phyloP scores from a whole-genome alignment of 83 land plant species.

The Picea abies region DNA sequence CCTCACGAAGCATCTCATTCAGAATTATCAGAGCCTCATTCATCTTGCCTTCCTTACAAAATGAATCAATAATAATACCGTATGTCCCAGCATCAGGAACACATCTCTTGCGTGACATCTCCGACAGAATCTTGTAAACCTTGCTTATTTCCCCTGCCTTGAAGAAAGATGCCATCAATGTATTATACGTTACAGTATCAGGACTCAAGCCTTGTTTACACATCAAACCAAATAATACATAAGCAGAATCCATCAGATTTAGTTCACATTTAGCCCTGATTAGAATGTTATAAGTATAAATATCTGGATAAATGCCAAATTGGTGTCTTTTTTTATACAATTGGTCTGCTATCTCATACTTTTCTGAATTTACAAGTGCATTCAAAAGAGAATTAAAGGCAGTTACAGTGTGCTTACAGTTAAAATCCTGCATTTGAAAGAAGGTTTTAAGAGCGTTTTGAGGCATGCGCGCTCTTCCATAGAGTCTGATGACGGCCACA shows the following conservation, averaged over 20 bases:
- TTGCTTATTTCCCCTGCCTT: constrained; percentile 20
- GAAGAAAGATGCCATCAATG: constrained; percentile 37
- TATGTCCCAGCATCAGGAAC: constrained; percentile 33
- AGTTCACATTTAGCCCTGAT: constrained; percentile 29
- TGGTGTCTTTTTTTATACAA: constrained; percentile 17
- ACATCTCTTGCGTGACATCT: constrained; percentile 27
- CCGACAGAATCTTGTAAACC: constrained; percentile 42
- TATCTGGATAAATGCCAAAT: constrained; percentile 27
- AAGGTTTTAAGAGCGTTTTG: constrained; percentile 27
- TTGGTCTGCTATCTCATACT: constrained; percentile 20
- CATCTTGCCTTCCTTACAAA: constrained; percentile 37
- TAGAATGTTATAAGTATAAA: constrained; percentile 46
- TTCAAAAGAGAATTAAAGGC: constrained; percentile 45
- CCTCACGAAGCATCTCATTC: constrained; percentile 41
- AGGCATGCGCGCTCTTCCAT: constrained; percentile 40
- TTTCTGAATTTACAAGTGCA: constrained; percentile 28
- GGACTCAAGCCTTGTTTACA: constrained; percentile 26
- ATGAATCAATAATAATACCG: constrained; percentile 37
- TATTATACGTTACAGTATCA: constrained; percentile 43
- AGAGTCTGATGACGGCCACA: constrained; percentile 45
- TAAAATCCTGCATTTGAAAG: constrained; percentile 31
- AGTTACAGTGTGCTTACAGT: constrained; percentile 29
- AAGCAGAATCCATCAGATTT: constrained; percentile 23
- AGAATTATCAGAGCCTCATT: constrained; percentile 27
- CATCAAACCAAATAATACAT: constrained; percentile 48